Percentiles rank a stretch among this genome's conserved stretches.
These are phyloP conservation scores for Dactylis glomerata DNA, from an alignment of 176 grass and related monocot species.

Conservation along the genomic window DNA sequence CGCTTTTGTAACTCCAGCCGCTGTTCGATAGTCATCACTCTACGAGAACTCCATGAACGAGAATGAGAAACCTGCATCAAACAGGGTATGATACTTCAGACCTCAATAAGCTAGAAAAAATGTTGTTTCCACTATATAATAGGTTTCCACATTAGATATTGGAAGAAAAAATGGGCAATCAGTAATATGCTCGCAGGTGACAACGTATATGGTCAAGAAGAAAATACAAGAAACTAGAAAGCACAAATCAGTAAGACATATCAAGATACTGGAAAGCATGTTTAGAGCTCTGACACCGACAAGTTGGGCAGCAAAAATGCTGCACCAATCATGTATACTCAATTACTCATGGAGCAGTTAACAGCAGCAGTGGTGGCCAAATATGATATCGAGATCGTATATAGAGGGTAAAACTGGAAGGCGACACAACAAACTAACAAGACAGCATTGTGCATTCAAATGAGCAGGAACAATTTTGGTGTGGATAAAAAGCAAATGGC, in stretches of 20 bases:
- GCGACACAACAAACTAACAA: background rate
- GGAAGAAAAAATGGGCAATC: background rate
- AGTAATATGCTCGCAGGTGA: slow-evolving; percentile 5
- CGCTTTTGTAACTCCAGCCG: slow-evolving; percentile 58
- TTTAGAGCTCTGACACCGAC: background rate
- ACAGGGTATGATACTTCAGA: background rate
- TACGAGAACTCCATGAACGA: slow-evolving; percentile 81
- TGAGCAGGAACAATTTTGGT: background rate
- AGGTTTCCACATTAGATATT: background rate
- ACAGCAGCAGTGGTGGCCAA: background rate
- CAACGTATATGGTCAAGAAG: slow-evolving; percentile 6
- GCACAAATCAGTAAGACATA: background rate
- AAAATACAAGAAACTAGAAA: slow-evolving; percentile 1
- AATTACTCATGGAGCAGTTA: background rate
- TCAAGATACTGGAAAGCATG: background rate
- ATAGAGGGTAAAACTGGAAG: background rate
- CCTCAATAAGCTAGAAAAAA: background rate
- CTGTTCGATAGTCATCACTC: slow-evolving; percentile 90
- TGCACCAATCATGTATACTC: slow-evolving; percentile 10
- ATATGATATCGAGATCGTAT: background rate
- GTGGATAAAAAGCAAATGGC: slow-evolving; percentile 14
- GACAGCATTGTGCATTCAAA: background rate
- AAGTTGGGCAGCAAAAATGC: background rate
- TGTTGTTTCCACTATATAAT: background rate
- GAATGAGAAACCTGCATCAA: slow-evolving; percentile 58